phyloP scores from a whole-genome alignment of 129 eudicot species.

The Centrapalus pauciflorus region DNA sequence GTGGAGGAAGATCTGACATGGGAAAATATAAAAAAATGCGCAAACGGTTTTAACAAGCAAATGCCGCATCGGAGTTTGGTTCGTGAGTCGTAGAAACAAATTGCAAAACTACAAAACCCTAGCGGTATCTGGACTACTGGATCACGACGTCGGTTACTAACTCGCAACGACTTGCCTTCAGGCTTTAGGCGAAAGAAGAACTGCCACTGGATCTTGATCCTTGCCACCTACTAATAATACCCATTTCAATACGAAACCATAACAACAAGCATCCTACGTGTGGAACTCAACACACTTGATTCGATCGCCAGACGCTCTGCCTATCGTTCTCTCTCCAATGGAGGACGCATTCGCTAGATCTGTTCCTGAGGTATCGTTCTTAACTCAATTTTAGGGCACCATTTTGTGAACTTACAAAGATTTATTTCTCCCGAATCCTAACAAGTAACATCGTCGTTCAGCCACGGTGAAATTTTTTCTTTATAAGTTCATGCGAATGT shows the following conservation, averaged over 20 bases:
- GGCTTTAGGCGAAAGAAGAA: background rate
- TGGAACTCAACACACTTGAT: background rate
- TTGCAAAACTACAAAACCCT: conserved; percentile 24
- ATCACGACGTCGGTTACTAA: conserved; percentile 16
- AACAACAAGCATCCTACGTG: background rate
- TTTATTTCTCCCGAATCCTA: background rate
- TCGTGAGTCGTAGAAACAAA: background rate
- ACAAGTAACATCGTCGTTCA: background rate
- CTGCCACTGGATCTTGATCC: conserved; percentile 2
- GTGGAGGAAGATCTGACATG: too few relatives aligned
- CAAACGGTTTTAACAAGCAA: too few relatives aligned
- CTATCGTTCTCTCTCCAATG: conserved; percentile 47
- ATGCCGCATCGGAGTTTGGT: conserved; percentile 3
- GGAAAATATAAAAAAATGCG: too few relatives aligned
- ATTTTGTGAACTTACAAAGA: background rate
- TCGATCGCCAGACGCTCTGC: background rate
- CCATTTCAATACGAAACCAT: background rate
- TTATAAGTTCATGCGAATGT: background rate
- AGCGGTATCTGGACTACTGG: conserved; percentile 2
- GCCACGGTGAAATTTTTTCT: background rate
- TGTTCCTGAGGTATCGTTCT: conserved; percentile 49
- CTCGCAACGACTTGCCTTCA: conserved; percentile 13
- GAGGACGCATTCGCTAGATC: conserved; percentile 94
- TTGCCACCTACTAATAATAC: background rate
- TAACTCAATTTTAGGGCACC: background rate